A percentile compares a stretch with the other conserved stretches of the same genome.
Evolutionary conservation across 2,329 filamentous ascomycete genomes (phyloP).

Genomic region (Fusarium pininemorale): DNA sequence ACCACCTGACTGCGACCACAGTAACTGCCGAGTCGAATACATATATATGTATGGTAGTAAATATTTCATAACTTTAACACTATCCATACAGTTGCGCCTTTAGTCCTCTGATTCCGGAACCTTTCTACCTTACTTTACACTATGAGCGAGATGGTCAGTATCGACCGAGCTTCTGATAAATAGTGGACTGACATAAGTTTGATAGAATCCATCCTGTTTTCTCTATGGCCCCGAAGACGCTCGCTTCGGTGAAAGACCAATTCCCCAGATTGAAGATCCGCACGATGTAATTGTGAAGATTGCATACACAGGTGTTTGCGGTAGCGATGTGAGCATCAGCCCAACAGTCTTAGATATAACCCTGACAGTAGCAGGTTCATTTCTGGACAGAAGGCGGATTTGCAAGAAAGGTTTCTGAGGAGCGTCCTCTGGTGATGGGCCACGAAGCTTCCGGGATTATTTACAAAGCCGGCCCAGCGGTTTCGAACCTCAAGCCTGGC

Average conservation of each 20-base stretch:
- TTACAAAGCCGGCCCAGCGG: slow-evolving; percentile 71
- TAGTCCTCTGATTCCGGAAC: neutral
- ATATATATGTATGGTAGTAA: neutral
- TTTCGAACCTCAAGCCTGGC: slow-evolving; percentile 71
- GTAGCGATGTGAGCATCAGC: slow-evolving; percentile 34
- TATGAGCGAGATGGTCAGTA: slow-evolving; percentile 11
- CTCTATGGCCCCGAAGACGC: slow-evolving; percentile 35
- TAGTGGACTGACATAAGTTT: neutral
- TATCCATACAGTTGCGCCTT: neutral
- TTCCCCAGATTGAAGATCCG: slow-evolving; percentile 38
- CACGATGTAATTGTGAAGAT: slow-evolving; percentile 39
- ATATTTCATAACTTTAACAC: neutral
- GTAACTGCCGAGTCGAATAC: neutral
- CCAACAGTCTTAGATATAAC: neutral
- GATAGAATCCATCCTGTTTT: slow-evolving; percentile 33
- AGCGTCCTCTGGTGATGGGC: slow-evolving; percentile 80
- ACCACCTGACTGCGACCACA: slow-evolving; percentile 4
- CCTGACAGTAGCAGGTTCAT: slow-evolving; percentile 65
- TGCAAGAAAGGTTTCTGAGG: slow-evolving; percentile 78
- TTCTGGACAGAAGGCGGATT: slow-evolving; percentile 89
- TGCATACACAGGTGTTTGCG: slow-evolving; percentile 41
- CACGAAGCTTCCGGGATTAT: slow-evolving; percentile 78
- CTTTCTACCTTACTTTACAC: neutral
- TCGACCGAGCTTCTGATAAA: too few relatives aligned
- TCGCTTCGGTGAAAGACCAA: slow-evolving; percentile 29